Base-by-base conservation (phyloP, 177 flowering plant genomes). In the Vitis hybrid region DNA sequence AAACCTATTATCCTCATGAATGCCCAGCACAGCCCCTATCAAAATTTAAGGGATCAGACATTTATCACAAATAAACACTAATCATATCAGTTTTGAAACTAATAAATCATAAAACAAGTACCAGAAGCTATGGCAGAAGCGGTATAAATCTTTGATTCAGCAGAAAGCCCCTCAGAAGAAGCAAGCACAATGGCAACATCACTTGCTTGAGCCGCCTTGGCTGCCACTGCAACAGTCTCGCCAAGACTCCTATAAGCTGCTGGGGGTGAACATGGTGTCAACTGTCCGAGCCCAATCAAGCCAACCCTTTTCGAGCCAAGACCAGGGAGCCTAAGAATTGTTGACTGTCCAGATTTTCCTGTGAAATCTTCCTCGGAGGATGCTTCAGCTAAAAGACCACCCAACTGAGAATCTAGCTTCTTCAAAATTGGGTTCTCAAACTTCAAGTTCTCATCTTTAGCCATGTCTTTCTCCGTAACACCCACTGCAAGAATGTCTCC, bases 401-500 rank as follows among this genome's bases (percentile, higher is more conserved):
- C 85, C 71, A 93, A 80, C 3, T 82, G 72, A 17, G 81, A 65
- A 78, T 95, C 99, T 11, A 95, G 70, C 67, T 83, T 88, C 30
- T 79, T 86, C 78, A 95, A 70, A 60, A 86, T 75, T 6, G 88
- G n/a, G 68, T 93, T 95, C 75, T 80, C 82, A 69, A 93, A 93
- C 73, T 88, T 88, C 0, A 83, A 85, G 56, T 84, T 80, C 54
- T 80, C 89, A 62, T 92, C 91, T 72, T 87, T 95, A 2, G 82
- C 80, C 91, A 90, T 74, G 76, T 95, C 99, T 64, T 95, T 91
- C 85, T 93, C 98, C 7, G 93, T 86, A 1, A 91, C 97, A 61
- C 89, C 97, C 9, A 95, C 91, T 1, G 93, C 95, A 64, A 95
- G 91, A 23, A 95, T 79, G 81, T 95, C 99, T 62, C 99, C 99